Evolutionary conservation across 768 basidiomycete species (phyloP), one percentile per base, ranked within the genome.

Genomic region (Trametes maxima): DNA sequence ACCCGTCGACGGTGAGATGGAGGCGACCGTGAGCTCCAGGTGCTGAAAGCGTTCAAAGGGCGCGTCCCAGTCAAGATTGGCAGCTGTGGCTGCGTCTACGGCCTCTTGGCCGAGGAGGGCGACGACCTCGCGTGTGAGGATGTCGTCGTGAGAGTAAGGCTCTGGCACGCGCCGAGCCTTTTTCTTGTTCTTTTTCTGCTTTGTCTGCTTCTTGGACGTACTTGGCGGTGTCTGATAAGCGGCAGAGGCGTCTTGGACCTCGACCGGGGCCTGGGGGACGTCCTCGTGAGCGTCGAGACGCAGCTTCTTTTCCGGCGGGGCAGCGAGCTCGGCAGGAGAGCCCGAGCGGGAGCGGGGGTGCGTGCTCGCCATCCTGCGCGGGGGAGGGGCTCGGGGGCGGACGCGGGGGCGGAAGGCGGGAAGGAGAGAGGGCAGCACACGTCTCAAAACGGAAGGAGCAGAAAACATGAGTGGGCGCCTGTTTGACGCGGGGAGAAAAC

Each of bases 71-170:
- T 87, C 85, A 12, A 70, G 72, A 6, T 81, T 82, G 0, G 80
- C 77, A 21, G 76, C 77, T 2, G 83, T 70, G 4, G 83, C 77
- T 14, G 75, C 71, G 25, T 84, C 79, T 0, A 89, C 84, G 8
- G 75, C 75, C 16, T 85, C 83, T 46, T 75, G 55, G 1, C 92
- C 93, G 2, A 97, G 76, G 4, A 94, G 76, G 2, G 77, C 79
- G 33, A 83, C 70, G 22, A 95, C 81, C 59, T 97, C 94, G 50
- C 79, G 82, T 74, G 82, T 85, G 28, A 91, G 75, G 12, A 95
- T 89, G 68, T 94, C 92, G 22, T 88, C 89, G 16, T 83, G 65
- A 2, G 92, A 88, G 67, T 82, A 89, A 0, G 82, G 77, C 49
- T 92, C 92, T 1, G 86, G 84, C 2, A 80, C 60, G 71, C 44